These are phyloP conservation scores for Wallacemonas rigidus DNA, from an alignment of 208 protist genomes.

Conservation along the genomic window DNA sequence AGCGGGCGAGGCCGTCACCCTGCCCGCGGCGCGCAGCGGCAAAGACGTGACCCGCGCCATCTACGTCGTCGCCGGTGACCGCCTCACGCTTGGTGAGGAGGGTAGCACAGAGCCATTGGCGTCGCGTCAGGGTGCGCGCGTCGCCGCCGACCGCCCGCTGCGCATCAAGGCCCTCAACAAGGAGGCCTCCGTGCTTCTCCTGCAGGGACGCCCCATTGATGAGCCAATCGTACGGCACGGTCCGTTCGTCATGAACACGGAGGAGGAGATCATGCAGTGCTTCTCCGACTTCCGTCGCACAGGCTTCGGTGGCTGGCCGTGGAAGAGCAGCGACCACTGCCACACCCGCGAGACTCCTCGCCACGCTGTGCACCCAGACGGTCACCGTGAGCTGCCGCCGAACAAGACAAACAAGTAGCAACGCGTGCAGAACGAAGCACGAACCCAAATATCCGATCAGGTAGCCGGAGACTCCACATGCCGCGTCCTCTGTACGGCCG, in stretches of 20 bases:
- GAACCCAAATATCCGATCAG: too few relatives aligned
- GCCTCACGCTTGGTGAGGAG: slow-evolving; percentile 17
- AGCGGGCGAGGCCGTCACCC: slow-evolving; percentile 22
- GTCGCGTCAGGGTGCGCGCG: slow-evolving; percentile 29
- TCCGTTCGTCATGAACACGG: slow-evolving; percentile 95
- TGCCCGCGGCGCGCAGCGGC: slow-evolving; percentile 33
- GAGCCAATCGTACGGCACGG: slow-evolving; percentile 92
- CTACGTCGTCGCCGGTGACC: slow-evolving; percentile 45
- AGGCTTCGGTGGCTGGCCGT: slow-evolving; percentile 65
- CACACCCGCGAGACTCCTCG: slow-evolving; percentile 43
- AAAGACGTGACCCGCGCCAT: slow-evolving; percentile 30
- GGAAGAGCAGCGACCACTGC: slow-evolving; percentile 41
- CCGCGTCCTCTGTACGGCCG: too few relatives aligned
- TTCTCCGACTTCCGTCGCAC: slow-evolving; percentile 77
- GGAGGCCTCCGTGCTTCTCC: slow-evolving; percentile 44
- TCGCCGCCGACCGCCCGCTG: slow-evolving; percentile 28
- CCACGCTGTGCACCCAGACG: slow-evolving; percentile 40
- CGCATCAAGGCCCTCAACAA: slow-evolving; percentile 24
- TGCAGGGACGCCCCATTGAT: slow-evolving; percentile 66
- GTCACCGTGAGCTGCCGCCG: slow-evolving; percentile 34
- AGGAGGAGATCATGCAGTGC: slow-evolving; percentile 86
- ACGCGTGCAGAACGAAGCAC: neutral
- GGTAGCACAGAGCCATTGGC: slow-evolving; percentile 1
- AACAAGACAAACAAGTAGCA: slow-evolving; percentile 1
- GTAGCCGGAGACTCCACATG: too few relatives aligned